Percentiles rank a stretch among this genome's conserved stretches.
These are phyloP conservation scores for Mortierella sp. DNA, from an alignment of 371 early-diverging fungal species.

Conservation along the genomic window DNA sequence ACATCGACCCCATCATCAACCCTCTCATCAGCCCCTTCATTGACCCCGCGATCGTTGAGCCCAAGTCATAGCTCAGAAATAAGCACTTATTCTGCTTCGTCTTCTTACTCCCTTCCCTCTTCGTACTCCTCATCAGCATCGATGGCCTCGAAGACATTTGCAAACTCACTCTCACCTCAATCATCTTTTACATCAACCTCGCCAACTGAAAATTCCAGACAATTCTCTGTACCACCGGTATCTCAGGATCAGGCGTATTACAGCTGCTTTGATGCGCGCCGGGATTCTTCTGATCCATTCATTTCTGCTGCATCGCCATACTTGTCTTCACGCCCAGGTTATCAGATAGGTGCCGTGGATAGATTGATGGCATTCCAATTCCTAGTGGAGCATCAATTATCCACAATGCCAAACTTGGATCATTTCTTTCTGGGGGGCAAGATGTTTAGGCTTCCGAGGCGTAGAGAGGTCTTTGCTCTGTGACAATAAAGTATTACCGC, in stretches of 20 bases:
- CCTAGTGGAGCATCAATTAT: slow-evolving; percentile 38
- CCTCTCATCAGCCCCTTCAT: too few species aligned
- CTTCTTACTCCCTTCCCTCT: not conserved
- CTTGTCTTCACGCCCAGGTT: slow-evolving; percentile 2
- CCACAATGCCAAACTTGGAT: slow-evolving; percentile 21
- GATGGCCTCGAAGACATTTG: too few species aligned
- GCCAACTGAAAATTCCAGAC: too few species aligned
- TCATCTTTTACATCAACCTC: too few species aligned
- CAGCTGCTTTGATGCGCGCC: not conserved
- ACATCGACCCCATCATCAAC: not conserved
- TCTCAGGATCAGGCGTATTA: too few species aligned
- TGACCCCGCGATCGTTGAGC: not conserved
- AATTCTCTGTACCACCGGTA: too few species aligned
- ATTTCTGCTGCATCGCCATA: not conserved
- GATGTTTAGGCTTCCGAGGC: slow-evolving; percentile 15
- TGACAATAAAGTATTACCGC: too few species aligned
- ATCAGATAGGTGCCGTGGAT: slow-evolving; percentile 23
- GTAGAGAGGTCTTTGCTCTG: too few species aligned
- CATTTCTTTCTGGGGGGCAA: slow-evolving; percentile 19
- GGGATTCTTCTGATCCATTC: too few species aligned
- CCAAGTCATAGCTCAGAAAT: too few species aligned
- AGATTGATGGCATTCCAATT: slow-evolving; percentile 29
- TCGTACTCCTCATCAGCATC: not conserved
- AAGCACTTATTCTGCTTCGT: not conserved
- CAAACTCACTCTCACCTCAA: too few species aligned